A percentile compares a stretch with the other conserved stretches of the same genome.
These are phyloP conservation scores for Mycena haematopus DNA, from an alignment of 768 basidiomycete species.

Conservation along the genomic window DNA sequence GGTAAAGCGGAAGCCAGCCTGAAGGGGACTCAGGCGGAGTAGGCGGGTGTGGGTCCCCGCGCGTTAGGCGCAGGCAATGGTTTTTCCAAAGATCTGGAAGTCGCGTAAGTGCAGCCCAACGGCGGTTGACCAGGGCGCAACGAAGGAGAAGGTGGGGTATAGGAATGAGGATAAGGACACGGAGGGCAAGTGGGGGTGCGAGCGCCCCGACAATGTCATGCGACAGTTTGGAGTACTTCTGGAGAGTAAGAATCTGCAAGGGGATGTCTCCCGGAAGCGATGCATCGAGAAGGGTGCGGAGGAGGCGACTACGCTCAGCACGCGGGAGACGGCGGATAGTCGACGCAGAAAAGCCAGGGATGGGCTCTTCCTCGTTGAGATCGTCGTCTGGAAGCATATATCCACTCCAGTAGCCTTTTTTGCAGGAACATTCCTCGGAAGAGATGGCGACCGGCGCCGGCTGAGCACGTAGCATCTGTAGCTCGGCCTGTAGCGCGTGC, in stretches of 20 bases:
- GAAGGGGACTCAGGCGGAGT: constrained; percentile 66
- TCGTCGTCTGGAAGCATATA: constrained; percentile 59
- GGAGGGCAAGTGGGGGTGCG: constrained; percentile 66
- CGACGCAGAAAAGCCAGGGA: constrained; percentile 37
- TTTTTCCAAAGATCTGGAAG: constrained; percentile 79
- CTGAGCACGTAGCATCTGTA: constrained; percentile 65
- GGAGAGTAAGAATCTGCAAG: constrained; percentile 84
- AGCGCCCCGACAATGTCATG: constrained; percentile 83
- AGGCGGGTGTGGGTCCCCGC: constrained; percentile 72
- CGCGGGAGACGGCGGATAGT: constrained; percentile 34
- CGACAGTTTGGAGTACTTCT: constrained; percentile 83
- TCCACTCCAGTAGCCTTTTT: constrained; percentile 76
- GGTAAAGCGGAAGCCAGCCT: constrained; percentile 82
- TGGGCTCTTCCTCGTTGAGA: constrained; percentile 45
- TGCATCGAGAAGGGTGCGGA: constrained; percentile 23
- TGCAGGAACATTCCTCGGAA: constrained; percentile 32
- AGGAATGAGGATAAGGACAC: constrained; percentile 61
- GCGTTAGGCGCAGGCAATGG: constrained; percentile 76
- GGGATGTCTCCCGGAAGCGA: constrained; percentile 76
- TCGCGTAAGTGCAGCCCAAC: constrained; percentile 50
- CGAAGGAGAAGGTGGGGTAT: constrained; percentile 21
- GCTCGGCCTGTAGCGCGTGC: constrained; percentile 85
- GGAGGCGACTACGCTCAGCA: constrained; percentile 27
- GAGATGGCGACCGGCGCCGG: constrained; percentile 13
- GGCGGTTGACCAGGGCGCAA: constrained; percentile 51